phyloP scores from a whole-genome alignment of 148 eudicot species.

The Persicaria maculosa region DNA sequence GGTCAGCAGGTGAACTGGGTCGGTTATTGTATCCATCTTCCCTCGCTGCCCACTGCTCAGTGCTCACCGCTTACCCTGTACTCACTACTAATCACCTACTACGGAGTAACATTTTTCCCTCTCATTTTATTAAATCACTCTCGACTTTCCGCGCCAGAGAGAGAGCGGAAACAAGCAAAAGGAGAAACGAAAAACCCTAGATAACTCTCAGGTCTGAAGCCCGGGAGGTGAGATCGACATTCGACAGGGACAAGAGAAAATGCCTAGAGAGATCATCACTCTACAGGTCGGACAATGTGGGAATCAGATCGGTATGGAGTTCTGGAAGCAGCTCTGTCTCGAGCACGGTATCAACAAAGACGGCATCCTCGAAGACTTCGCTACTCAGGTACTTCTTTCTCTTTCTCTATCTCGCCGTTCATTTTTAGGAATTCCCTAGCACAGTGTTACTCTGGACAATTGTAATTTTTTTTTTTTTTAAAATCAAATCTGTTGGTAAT shows the following conservation, averaged over 20 bases:
- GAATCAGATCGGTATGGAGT: constrained; percentile 97
- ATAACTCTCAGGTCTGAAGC: constrained; percentile 17
- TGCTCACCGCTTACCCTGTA: too few relatives aligned
- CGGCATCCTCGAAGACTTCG: constrained; percentile 94
- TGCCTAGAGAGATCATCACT: constrained; percentile 92
- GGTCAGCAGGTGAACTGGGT: too few relatives aligned
- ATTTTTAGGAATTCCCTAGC: background rate
- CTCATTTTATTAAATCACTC: too few relatives aligned
- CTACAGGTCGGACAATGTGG: constrained; percentile 97
- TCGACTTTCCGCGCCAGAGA: constrained; percentile 1
- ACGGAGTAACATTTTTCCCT: too few relatives aligned
- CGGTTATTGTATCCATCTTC: too few relatives aligned
- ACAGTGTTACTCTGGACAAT: background rate
- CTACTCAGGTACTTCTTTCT: constrained; percentile 56
- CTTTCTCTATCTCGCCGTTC: background rate
- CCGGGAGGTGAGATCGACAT: background rate
- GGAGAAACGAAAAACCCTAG: constrained; percentile 24
- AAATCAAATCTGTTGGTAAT: background rate
- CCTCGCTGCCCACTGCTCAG: too few relatives aligned
- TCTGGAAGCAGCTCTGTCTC: constrained; percentile 95
- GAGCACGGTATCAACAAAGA: constrained; percentile 93
- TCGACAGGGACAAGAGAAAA: constrained; percentile 20
- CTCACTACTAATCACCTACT: too few relatives aligned
- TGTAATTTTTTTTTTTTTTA: background rate
- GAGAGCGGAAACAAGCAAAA: background rate